Base-by-base conservation (phyloP, 1,284 basidiomycete species). In the Leccinum subrobustum region DNA sequence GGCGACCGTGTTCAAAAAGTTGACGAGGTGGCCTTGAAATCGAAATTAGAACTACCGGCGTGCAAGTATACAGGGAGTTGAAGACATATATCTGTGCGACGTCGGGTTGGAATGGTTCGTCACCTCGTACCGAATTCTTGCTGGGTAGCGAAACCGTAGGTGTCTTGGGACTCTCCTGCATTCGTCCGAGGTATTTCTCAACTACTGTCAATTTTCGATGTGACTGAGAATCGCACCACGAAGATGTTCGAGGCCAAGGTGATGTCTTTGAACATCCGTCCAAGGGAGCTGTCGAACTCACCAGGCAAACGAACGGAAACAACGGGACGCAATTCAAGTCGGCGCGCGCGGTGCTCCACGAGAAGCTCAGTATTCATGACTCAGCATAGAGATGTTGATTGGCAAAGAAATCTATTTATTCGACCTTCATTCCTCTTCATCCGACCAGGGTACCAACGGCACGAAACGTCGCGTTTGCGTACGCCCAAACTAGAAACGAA, bases 401-500 rank as follows among this genome's bases (percentile, higher is more conserved):
- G 64, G 68, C 31, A 58, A 42, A 35, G 20, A 44, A 50, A 63
- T 68, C 59, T 65, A 63, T 54, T 31, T 51, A 63, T 51, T 23
- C 25, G 27, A 51, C 16, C 6, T 25, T 51, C 25, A 51, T 51
- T 64, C 61, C 56, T 73, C 72, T 31, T 71, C 48, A n/a, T 51
- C 48, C 25, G 25, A 51, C 48, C 48, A 51, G 16, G 50, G 50
- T 27, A 25, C 50, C 58, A 72, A 51, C 44, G 70, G 60, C 6
- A 72, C 70, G 31, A 73, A 72, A 9, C 71, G 73, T 56, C 68
- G 72, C 11, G 71, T 65, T 50, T 68, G 65, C 14, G 65, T 56
- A 37, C 65, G 68, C 37, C 70, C 65, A 58, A 69, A 58, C 70
- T 72, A 60, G 39, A 57, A 62, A 57, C 52, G 47, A 58, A 35